phyloP scores from a whole-genome alignment of 225 moss, liverwort and hornwort species.

The Bryoerythrophyllum caledonicum region DNA sequence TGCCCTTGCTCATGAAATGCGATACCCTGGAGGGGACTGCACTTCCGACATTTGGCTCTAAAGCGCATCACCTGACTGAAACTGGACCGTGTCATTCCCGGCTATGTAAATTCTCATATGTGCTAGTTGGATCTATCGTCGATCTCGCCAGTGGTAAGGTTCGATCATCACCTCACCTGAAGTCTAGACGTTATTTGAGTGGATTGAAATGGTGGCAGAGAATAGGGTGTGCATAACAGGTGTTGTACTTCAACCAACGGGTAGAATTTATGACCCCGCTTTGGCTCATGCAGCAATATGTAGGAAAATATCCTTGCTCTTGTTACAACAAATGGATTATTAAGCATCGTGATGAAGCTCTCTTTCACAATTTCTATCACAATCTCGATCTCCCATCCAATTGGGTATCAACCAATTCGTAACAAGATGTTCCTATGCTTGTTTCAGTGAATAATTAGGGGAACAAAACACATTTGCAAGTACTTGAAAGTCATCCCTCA shows the following conservation, averaged over 20 bases:
- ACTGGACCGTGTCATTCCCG: background rate
- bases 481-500: too few species aligned
- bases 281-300: background rate
- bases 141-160: background rate
- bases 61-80: background rate
- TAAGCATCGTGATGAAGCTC: background rate
- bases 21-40: constrained; percentile 97
- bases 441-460: too few species aligned
- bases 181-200: background rate
- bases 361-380: background rate
- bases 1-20: constrained; percentile 93
- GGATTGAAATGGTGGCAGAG: constrained; percentile 10
- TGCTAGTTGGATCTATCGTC: background rate
- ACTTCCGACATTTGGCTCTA: constrained; percentile 96
- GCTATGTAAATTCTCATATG: background rate
- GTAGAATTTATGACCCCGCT: background rate
- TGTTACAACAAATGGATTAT: background rate
- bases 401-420: too few species aligned
- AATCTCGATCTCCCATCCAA: background rate
- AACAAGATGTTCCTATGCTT: too few species aligned
- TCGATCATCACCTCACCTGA: background rate
- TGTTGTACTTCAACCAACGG: constrained; percentile 14
- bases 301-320: background rate
- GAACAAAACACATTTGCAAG: too few species aligned
- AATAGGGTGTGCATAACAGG: background rate